A percentile compares a stretch with the other conserved stretches of the same genome.
These are phyloP conservation scores for Colletotrichum melonis DNA, from an alignment of 2,329 filamentous ascomycete genomes.

Conservation along the genomic window DNA sequence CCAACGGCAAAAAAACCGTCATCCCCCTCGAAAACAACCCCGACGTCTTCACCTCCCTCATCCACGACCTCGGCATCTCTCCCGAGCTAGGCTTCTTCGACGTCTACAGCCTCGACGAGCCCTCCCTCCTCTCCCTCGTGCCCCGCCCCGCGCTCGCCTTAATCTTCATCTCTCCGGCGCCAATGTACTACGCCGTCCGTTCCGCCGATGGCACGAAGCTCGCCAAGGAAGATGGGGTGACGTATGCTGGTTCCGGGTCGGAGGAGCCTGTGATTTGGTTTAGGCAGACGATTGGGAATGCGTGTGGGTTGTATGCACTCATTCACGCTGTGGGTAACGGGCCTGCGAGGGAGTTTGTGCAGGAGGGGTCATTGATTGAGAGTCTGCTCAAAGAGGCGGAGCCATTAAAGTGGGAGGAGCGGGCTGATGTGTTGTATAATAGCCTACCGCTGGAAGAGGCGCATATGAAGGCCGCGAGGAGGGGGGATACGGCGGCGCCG, in stretches of 20 bases:
- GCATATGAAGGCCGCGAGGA: slow-evolving; percentile 75
- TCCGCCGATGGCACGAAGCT: slow-evolving; percentile 32
- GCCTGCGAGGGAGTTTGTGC: slow-evolving; percentile 64
- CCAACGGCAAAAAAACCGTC: slow-evolving; percentile 47
- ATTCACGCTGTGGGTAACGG: slow-evolving; percentile 81
- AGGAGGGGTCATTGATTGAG: slow-evolving; percentile 64
- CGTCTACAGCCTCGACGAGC: slow-evolving; percentile 83
- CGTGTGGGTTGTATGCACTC: slow-evolving; percentile 83
- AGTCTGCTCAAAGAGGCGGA: slow-evolving; percentile 71
- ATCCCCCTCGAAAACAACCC: slow-evolving; percentile 72
- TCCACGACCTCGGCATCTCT: slow-evolving; percentile 78
- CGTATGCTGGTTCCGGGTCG: slow-evolving; percentile 45
- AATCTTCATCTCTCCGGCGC: slow-evolving; percentile 80
- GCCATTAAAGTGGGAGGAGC: slow-evolving; percentile 67
- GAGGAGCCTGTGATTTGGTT: slow-evolving; percentile 83
- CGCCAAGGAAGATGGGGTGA: slow-evolving; percentile 39
- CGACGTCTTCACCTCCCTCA: slow-evolving; percentile 79
- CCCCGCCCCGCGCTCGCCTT: slow-evolving; percentile 82
- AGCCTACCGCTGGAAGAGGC: slow-evolving; percentile 77
- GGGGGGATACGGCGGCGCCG: slow-evolving; percentile 76
- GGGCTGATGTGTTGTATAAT: slow-evolving; percentile 79
- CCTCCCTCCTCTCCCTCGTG: slow-evolving; percentile 78
- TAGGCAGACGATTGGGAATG: slow-evolving; percentile 85
- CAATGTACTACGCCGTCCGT: slow-evolving; percentile 59
- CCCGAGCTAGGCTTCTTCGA: slow-evolving; percentile 79